phyloP scores from a whole-genome alignment of 192 early-diverging fungal genomes.

The Piromyces finnis region DNA sequence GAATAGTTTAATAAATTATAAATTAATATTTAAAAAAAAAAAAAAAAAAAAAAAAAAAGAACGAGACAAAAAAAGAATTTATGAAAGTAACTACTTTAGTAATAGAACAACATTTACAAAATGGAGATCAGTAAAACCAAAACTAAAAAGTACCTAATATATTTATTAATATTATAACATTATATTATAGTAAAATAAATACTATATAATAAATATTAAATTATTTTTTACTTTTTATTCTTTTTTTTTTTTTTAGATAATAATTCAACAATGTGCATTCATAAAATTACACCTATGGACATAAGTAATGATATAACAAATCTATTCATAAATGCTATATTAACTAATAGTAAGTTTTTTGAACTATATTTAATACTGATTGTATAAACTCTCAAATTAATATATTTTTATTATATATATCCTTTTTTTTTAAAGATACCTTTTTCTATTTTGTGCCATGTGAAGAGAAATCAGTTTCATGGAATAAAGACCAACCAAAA shows the following conservation, averaged over 20 bases:
- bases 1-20: too few relatives aligned
- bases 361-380: too few relatives aligned
- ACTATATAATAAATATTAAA: too few relatives aligned
- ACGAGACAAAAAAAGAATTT: neutral
- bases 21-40: too few relatives aligned
- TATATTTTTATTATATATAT: too few relatives aligned
- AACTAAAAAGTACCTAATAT: neutral
- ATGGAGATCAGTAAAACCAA: neutral
- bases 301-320: neutral
- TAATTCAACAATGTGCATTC: neutral
- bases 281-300: neutral
- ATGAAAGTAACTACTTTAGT: neutral
- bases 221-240: too few relatives aligned
- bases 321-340: neutral
- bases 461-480: neutral
- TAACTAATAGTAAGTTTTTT: neutral
- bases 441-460: neutral
- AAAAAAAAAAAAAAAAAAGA: too few relatives aligned
- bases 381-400: too few relatives aligned
- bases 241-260: neutral
- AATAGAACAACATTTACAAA: neutral
- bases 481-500: neutral
- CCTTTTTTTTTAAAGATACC: neutral
- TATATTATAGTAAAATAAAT: too few relatives aligned
- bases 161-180: too few relatives aligned